phyloP scores from a whole-genome alignment of 352 stramenopile genomes.

The Phytophthora sp. region DNA sequence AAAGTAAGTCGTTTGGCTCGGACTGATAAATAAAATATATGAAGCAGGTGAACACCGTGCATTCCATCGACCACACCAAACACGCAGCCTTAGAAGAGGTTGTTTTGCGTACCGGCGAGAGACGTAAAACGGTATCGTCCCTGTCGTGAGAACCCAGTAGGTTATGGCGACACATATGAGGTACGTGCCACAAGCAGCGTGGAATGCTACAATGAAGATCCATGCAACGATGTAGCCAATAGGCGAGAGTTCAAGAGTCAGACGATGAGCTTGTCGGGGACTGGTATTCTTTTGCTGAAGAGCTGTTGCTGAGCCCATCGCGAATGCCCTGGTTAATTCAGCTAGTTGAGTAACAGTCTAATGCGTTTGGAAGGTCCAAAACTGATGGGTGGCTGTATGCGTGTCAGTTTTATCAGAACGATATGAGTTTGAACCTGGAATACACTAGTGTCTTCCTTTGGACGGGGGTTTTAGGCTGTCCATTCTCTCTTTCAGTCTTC shows the following conservation, averaged over 20 bases:
- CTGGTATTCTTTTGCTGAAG: background rate
- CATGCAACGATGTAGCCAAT: constrained; percentile 5
- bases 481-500: too few relatives aligned
- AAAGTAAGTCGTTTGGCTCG: constrained; percentile 14
- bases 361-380: too few relatives aligned
- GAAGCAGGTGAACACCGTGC: constrained; percentile 27
- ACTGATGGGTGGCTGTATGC: too few relatives aligned
- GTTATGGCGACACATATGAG: constrained; percentile 29
- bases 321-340: too few relatives aligned
- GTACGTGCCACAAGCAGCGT: constrained; percentile 17
- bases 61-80: constrained; percentile 34
- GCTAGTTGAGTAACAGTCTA: too few relatives aligned
- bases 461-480: too few relatives aligned
- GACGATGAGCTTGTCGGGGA: background rate
- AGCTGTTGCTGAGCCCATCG: background rate
- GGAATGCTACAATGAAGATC: constrained; percentile 31
- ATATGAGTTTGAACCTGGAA: too few relatives aligned
- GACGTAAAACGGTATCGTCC: constrained; percentile 33
- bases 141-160: constrained; percentile 30
- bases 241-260: constrained; percentile 4
- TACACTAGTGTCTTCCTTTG: too few relatives aligned
- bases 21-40: constrained; percentile 24
- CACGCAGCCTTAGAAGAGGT: constrained; percentile 25
- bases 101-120: constrained; percentile 22
- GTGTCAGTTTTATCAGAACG: too few relatives aligned